Conservation (phyloP, 139 green algal genomes). For the Ostreobium quekettii region DNA sequence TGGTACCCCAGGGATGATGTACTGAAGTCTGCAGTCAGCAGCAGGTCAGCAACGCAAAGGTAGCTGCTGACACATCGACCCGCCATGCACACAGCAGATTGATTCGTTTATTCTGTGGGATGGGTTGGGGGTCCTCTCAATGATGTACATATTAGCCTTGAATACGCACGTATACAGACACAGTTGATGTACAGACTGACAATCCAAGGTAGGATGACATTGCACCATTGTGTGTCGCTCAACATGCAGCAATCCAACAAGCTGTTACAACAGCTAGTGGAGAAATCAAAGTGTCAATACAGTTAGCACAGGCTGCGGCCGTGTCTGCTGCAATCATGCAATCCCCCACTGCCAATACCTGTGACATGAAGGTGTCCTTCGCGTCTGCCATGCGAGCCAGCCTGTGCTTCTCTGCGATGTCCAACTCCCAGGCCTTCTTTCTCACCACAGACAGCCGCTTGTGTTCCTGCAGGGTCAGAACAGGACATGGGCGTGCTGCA, state of each 20-base stretch:
- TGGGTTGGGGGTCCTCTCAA: no score
- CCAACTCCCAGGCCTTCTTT: slow-evolving; percentile 66
- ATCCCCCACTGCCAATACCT: slow-evolving; percentile 4
- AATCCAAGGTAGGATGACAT: background rate
- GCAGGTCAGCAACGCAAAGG: no score
- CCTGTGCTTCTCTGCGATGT: slow-evolving; percentile 71
- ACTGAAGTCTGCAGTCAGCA: no score
- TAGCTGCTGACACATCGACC: slow-evolving; percentile 16
- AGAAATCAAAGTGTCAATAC: background rate
- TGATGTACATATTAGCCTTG: no score
- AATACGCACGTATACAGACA: no score
- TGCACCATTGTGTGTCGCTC: slow-evolving; percentile 33
- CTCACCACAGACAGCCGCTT: slow-evolving; percentile 42
- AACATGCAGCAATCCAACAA: slow-evolving; percentile 13
- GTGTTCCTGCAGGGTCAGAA: slow-evolving; percentile 48
- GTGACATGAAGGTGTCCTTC: slow-evolving; percentile 30
- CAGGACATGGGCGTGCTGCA: slow-evolving; percentile 25
- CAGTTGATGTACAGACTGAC: background rate
- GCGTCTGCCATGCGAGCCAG: slow-evolving; percentile 41
- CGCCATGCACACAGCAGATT: background rate
- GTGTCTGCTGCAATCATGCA: background rate
- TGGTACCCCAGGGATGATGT: no score
- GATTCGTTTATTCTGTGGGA: background rate
- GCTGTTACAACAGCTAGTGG: background rate
- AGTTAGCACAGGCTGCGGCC: background rate